These are phyloP conservation scores for Blastocystis sp. DNA, from an alignment of 352 stramenopile species.

Conservation along the genomic window DNA sequence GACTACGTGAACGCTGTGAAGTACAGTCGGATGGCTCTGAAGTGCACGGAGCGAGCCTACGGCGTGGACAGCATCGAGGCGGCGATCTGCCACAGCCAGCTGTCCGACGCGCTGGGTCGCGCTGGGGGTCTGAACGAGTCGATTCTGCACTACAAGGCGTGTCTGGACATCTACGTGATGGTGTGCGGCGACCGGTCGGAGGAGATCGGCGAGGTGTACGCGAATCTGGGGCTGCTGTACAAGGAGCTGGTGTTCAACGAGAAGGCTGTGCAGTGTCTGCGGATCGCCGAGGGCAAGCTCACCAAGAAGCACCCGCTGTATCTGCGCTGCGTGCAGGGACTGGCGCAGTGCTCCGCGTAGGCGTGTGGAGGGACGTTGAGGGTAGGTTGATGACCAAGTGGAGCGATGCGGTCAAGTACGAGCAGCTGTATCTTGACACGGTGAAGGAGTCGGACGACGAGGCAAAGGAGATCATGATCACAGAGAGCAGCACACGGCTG, in stretches of 20 bases:
- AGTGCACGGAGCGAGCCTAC: conserved; percentile 16
- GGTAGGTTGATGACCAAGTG: conserved; percentile 25
- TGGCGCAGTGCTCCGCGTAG: conserved; percentile 29
- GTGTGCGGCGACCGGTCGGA: not conserved
- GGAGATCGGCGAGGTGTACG: conserved; percentile 46
- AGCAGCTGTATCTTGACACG: conserved; percentile 24
- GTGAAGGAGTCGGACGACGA: not conserved
- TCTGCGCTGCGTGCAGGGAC: not conserved
- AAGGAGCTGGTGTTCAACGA: conserved; percentile 7
- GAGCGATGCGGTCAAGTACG: not conserved
- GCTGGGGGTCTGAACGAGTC: conserved; percentile 10
- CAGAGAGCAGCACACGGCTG: not conserved
- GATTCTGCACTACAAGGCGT: conserved; percentile 24
- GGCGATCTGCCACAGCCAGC: conserved; percentile 38
- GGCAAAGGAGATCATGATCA: not conserved
- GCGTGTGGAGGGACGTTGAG: not conserved
- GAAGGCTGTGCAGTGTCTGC: conserved; percentile 3
- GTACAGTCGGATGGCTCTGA: conserved; percentile 37
- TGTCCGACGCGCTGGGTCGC: not conserved
- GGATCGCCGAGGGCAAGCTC: not conserved
- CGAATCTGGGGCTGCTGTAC: conserved; percentile 7
- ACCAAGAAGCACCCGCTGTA: not conserved
- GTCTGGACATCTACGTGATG: conserved; percentile 55
- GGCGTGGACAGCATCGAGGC: conserved; percentile 26
- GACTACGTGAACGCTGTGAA: conserved; percentile 43